phyloP scores from a whole-genome alignment of 495 filamentous ascomycete genomes.

The Penicillium salamii region DNA sequence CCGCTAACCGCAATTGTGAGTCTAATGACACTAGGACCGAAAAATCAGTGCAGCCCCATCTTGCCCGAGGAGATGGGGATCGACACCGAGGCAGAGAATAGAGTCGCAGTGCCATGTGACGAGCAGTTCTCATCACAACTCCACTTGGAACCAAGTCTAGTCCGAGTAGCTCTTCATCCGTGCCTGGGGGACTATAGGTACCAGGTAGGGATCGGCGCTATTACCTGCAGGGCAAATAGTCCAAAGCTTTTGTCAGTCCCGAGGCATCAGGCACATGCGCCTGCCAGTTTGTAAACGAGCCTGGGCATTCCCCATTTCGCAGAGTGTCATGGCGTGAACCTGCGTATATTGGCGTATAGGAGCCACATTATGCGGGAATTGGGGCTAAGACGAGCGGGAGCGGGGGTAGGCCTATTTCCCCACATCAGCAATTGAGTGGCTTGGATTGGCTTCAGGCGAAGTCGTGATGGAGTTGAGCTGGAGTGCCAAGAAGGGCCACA shows the following conservation, averaged over 20 bases:
- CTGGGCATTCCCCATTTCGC: background rate
- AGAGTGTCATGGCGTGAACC: background rate
- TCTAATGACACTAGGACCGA: slow-evolving; percentile 1
- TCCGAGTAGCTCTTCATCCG: background rate
- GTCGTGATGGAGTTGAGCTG: too few species aligned
- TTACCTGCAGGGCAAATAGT: background rate
- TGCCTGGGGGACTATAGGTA: slow-evolving; percentile 9
- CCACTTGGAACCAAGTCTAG: background rate
- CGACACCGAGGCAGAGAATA: slow-evolving; percentile 22
- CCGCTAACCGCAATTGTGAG: slow-evolving; percentile 8
- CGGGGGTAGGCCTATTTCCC: slow-evolving; percentile 1
- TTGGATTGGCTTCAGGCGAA: too few species aligned
- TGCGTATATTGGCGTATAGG: slow-evolving; percentile 3
- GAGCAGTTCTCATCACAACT: slow-evolving; percentile 5
- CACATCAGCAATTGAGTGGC: background rate
- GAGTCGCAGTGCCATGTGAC: slow-evolving; percentile 15
- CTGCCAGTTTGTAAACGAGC: background rate
- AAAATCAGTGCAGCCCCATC: slow-evolving; percentile 2
- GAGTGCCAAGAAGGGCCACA: background rate
- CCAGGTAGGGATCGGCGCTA: slow-evolving; percentile 1
- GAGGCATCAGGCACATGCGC: slow-evolving; percentile 8
- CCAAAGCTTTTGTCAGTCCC: background rate
- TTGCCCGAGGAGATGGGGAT: slow-evolving; percentile 14
- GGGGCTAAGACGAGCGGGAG: background rate
- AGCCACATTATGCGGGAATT: slow-evolving; percentile 2